A percentile compares a stretch with the other conserved stretches of the same genome.
phyloP scores from a whole-genome alignment of 140 eudicot species.

The Artemisia princeps region DNA sequence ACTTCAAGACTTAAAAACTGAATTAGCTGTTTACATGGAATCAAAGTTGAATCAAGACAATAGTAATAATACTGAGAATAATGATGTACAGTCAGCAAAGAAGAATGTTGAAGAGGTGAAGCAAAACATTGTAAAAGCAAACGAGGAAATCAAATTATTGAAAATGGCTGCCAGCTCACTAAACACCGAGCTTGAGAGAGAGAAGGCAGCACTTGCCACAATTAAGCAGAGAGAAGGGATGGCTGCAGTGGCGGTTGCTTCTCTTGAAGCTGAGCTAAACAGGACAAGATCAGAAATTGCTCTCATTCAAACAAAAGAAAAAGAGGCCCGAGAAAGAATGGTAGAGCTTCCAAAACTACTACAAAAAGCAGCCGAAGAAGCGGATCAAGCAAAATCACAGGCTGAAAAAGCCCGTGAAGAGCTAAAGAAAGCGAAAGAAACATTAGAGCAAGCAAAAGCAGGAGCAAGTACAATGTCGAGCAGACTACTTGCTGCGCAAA shows the following conservation, averaged over 20 bases:
- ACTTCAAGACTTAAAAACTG: slow-evolving; percentile 59
- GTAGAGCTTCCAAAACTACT: slow-evolving; percentile 59
- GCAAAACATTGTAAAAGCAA: slow-evolving; percentile 50
- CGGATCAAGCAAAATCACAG: slow-evolving; percentile 47
- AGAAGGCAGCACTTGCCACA: slow-evolving; percentile 45
- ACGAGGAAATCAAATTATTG: slow-evolving; percentile 44
- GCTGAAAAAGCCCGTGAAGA: slow-evolving; percentile 55
- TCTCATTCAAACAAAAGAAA: slow-evolving; percentile 50
- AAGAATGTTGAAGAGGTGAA: slow-evolving; percentile 70
- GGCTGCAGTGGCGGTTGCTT: slow-evolving; percentile 69
- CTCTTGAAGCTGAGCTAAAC: slow-evolving; percentile 66
- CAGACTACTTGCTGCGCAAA: slow-evolving; percentile 57
- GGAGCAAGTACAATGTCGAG: slow-evolving; percentile 61
- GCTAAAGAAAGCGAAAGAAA: slow-evolving; percentile 57
- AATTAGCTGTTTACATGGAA: slow-evolving; percentile 73
- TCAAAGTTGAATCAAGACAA: slow-evolving; percentile 37
- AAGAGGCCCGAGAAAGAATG: slow-evolving; percentile 64
- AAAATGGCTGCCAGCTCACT: slow-evolving; percentile 62
- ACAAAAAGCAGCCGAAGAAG: slow-evolving; percentile 62
- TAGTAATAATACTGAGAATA: slow-evolving; percentile 22
- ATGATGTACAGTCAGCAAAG: slow-evolving; percentile 43
- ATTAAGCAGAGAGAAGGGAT: slow-evolving; percentile 74
- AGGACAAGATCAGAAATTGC: slow-evolving; percentile 50
- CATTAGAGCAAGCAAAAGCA: slow-evolving; percentile 59
- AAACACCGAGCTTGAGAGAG: slow-evolving; percentile 60